Evolutionary conservation across 352 stramenopile genomes (phyloP).

Genomic region (Pythium chondricola): DNA sequence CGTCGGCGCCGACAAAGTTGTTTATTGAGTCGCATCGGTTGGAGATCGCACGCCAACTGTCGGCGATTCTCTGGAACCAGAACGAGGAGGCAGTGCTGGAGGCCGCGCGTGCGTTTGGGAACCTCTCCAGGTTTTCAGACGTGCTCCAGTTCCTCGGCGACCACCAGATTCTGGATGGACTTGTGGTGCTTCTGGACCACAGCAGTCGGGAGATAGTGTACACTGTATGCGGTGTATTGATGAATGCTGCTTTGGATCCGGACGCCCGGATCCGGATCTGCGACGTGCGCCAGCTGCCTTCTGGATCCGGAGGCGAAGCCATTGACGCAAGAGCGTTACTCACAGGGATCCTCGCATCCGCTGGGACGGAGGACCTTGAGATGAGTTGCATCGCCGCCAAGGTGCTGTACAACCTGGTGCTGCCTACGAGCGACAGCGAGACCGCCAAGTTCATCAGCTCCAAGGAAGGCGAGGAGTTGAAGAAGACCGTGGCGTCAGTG

Average conservation of each 20-base stretch:
- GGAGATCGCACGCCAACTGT: conserved; percentile 29
- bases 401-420: conserved; percentile 78
- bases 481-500: conserved; percentile 24
- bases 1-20: conserved; percentile 2
- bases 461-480: conserved; percentile 13
- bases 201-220: conserved; percentile 76
- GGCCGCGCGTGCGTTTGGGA: conserved; percentile 77
- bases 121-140: conserved; percentile 71
- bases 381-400: conserved; percentile 80
- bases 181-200: conserved; percentile 76
- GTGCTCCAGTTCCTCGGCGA: conserved; percentile 46
- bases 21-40: conserved; percentile 47
- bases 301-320: conserved; percentile 2
- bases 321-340: conserved; percentile 41
- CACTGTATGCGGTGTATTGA: conserved; percentile 70
- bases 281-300: conserved; percentile 15
- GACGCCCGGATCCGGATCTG: conserved; percentile 30
- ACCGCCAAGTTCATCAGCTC: neutral
- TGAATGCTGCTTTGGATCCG: conserved; percentile 72
- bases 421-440: conserved; percentile 16
- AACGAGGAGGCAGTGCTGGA: conserved; percentile 86
- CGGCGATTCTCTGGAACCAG: conserved; percentile 47
- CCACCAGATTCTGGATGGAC: conserved; percentile 54
- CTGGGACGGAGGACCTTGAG: conserved; percentile 49
- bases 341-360: conserved; percentile 44